Conservation (phyloP, 441 rosid genomes). For the Gossypium gossypioides region DNA sequence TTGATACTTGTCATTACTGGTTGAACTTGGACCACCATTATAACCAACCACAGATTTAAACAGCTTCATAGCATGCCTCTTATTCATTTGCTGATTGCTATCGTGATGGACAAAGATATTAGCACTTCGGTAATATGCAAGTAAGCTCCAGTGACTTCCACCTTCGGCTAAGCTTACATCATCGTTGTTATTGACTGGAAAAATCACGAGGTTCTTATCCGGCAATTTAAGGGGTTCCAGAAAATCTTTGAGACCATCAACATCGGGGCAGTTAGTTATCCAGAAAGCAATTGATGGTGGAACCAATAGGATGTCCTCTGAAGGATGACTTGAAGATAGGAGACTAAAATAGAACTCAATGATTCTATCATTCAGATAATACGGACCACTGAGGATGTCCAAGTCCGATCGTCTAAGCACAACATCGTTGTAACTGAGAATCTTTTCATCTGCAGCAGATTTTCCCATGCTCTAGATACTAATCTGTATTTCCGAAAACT, state of each 20-base stretch:
- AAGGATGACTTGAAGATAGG: slow-evolving; percentile 41
- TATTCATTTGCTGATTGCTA: slow-evolving; percentile 39
- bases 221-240: slow-evolving; percentile 40
- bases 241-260: slow-evolving; percentile 43
- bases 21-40: slow-evolving; percentile 23
- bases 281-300: slow-evolving; percentile 73
- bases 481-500: slow-evolving; percentile 2
- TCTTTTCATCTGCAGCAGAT: slow-evolving; percentile 42
- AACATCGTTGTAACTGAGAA: slow-evolving; percentile 65
- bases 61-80: slow-evolving; percentile 33
- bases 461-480: slow-evolving; percentile 30
- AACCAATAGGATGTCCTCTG: slow-evolving; percentile 45
- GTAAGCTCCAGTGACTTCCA: slow-evolving; percentile 81
- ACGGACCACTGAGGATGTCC: slow-evolving; percentile 48
- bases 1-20: slow-evolving; percentile 19
- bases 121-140: slow-evolving; percentile 43
- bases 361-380: slow-evolving; percentile 58
- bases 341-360: slow-evolving; percentile 75
- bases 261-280: slow-evolving; percentile 60
- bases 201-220: slow-evolving; percentile 45
- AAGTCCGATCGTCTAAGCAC: slow-evolving; percentile 74
- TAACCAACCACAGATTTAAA: slow-evolving; percentile 34
- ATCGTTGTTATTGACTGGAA: slow-evolving; percentile 62
- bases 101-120: slow-evolving; percentile 71
- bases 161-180: slow-evolving; percentile 67